A percentile compares a stretch with the other conserved stretches of the same genome.
Evolutionary conservation across 371 early-diverging fungal species (phyloP).

Genomic region (Apophysomyces ossiformis): DNA sequence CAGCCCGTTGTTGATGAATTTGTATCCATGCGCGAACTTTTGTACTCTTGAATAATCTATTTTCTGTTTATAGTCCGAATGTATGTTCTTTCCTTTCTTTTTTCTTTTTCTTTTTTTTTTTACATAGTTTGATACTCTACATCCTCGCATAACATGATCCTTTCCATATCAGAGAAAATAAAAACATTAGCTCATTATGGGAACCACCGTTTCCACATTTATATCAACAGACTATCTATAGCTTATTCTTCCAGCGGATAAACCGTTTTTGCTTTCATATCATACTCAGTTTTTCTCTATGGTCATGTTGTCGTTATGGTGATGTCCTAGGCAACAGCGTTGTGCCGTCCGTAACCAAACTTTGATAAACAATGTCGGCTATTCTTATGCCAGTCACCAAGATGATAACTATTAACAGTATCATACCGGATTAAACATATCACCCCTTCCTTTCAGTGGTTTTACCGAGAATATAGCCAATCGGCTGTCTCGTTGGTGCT

Average conservation of each 20-base stretch:
- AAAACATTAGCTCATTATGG: conserved; percentile 9
- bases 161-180: conserved; percentile 7
- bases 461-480: too few species aligned
- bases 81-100: neutral
- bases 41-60: conserved; percentile 23
- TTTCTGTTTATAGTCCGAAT: conserved; percentile 11
- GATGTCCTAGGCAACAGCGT: too few species aligned
- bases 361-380: too few species aligned
- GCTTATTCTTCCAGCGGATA: too few species aligned
- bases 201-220: neutral
- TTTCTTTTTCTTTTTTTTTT: conserved; percentile 1
- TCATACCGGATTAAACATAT: too few species aligned
- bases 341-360: too few species aligned
- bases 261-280: too few species aligned
- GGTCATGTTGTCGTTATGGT: too few species aligned
- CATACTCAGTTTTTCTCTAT: neutral
- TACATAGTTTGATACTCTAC: neutral
- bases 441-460: too few species aligned
- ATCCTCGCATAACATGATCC: conserved; percentile 5
- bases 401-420: too few species aligned
- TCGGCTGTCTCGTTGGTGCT: too few species aligned
- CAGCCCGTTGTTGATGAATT: conserved; percentile 14
- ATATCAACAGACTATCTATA: neutral
- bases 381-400: too few species aligned
- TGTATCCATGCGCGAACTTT: conserved; percentile 35